Percentiles rank a stretch among this genome's conserved stretches.
phyloP scores from a whole-genome alignment of 371 early-diverging fungal species.

The Smittium culicis region DNA sequence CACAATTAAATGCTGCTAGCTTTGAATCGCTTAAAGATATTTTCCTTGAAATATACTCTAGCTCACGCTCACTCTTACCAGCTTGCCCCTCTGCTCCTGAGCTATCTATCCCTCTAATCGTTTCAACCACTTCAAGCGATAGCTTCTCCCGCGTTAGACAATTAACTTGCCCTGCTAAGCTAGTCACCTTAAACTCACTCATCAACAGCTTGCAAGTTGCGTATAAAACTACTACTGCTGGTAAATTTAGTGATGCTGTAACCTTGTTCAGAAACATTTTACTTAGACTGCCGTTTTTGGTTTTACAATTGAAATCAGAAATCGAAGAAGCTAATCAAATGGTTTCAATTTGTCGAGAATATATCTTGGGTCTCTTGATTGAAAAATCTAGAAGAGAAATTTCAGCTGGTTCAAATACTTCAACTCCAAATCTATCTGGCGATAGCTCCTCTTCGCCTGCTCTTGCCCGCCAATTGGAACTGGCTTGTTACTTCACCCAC shows the following conservation, averaged over 20 bases:
- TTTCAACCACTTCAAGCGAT: conserved; percentile 2
- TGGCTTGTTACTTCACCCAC: conserved; percentile 89
- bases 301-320: conserved; percentile 41
- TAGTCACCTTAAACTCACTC: conserved; percentile 37
- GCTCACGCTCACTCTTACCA: conserved; percentile 52
- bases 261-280: conserved; percentile 58
- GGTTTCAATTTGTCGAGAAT: conserved; percentile 72
- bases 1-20: conserved; percentile 73
- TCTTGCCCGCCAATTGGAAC: conserved; percentile 59
- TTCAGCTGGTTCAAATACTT: conserved; percentile 38
- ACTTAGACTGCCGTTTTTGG: conserved; percentile 53
- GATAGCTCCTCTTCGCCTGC: conserved; percentile 37
- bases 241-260: conserved; percentile 60
- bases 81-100: conserved; percentile 46
- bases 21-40: conserved; percentile 77
- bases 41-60: conserved; percentile 66
- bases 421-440: conserved; percentile 35
- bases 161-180: conserved; percentile 17
- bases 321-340: conserved; percentile 59
- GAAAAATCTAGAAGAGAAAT: conserved; percentile 59
- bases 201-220: conserved; percentile 47
- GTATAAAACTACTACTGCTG: conserved; percentile 56
- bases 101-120: conserved; percentile 35
- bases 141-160: conserved; percentile 6
- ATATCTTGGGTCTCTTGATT: conserved; percentile 70